phyloP scores from a whole-genome alignment of 2,329 filamentous ascomycete species.

The Talaromyces sp. region DNA sequence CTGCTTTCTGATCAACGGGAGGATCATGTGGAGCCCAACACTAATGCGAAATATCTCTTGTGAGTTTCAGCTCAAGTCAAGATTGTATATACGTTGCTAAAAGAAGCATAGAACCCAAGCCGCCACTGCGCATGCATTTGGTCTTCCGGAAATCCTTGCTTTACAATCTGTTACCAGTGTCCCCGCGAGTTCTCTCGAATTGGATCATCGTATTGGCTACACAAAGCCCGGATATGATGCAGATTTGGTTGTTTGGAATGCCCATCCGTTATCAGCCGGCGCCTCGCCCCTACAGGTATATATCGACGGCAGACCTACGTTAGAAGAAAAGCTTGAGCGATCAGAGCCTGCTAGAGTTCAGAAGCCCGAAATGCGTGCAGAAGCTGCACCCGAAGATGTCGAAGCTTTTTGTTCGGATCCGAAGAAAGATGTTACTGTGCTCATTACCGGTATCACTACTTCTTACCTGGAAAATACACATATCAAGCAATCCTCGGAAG shows the following conservation, averaged over 20 bases:
- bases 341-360: background rate
- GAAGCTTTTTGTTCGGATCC: constrained; percentile 20
- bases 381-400: constrained; percentile 20
- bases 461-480: constrained; percentile 31
- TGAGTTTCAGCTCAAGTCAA: constrained; percentile 16
- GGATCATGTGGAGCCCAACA: constrained; percentile 35
- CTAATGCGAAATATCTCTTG: constrained; percentile 43
- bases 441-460: constrained; percentile 23
- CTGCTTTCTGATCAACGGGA: background rate
- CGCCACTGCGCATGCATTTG: constrained; percentile 52
- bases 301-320: constrained; percentile 56
- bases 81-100: background rate
- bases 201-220: constrained; percentile 58
- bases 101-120: constrained; percentile 42
- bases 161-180: constrained; percentile 57
- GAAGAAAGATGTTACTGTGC: constrained; percentile 29
- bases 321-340: constrained; percentile 24
- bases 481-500: background rate
- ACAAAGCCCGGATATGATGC: constrained; percentile 61
- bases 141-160: constrained; percentile 59
- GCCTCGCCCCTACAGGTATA: constrained; percentile 60
- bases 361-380: constrained; percentile 26
- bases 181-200: constrained; percentile 56
- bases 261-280: constrained; percentile 58
- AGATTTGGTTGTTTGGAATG: constrained; percentile 62